phyloP scores from a whole-genome alignment of 805 yeast genomes.

The Saccharomycopsis sp. region DNA sequence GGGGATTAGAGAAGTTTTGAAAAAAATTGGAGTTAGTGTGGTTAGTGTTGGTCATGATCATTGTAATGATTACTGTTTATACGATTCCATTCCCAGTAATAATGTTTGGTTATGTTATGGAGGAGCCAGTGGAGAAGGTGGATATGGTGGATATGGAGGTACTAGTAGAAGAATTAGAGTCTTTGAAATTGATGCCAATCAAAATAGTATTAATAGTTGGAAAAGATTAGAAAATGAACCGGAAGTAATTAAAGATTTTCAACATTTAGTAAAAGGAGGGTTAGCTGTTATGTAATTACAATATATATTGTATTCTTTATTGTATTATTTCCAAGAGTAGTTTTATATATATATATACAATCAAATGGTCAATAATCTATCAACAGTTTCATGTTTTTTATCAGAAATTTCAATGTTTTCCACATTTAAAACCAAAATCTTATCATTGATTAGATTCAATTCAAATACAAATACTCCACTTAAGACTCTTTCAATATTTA shows the following conservation, averaged over 20 bases:
- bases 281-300: constrained; percentile 19
- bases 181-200: constrained; percentile 50
- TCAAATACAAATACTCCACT: constrained; percentile 59
- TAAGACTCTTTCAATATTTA: constrained; percentile 1
- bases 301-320: neutral
- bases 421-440: constrained; percentile 51
- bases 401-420: constrained; percentile 57
- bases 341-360: neutral
- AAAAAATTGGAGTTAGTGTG: constrained; percentile 60
- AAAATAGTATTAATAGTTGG: constrained; percentile 46
- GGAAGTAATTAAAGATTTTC: constrained; percentile 36
- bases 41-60: constrained; percentile 92
- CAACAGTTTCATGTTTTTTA: constrained; percentile 20
- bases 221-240: constrained; percentile 58
- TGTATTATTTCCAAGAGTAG: neutral
- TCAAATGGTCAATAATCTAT: constrained; percentile 4
- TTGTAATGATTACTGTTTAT: constrained; percentile 81
- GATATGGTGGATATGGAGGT: constrained; percentile 89
- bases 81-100: constrained; percentile 31
- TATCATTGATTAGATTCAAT: constrained; percentile 42
- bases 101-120: constrained; percentile 85
- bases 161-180: constrained; percentile 70
- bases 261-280: constrained; percentile 39
- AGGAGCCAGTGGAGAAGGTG: constrained; percentile 92
- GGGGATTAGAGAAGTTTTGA: constrained; percentile 49